These are phyloP conservation scores for Hirsutella rhossiliensis DNA, from an alignment of 2,329 filamentous ascomycete species.

Conservation along the genomic window DNA sequence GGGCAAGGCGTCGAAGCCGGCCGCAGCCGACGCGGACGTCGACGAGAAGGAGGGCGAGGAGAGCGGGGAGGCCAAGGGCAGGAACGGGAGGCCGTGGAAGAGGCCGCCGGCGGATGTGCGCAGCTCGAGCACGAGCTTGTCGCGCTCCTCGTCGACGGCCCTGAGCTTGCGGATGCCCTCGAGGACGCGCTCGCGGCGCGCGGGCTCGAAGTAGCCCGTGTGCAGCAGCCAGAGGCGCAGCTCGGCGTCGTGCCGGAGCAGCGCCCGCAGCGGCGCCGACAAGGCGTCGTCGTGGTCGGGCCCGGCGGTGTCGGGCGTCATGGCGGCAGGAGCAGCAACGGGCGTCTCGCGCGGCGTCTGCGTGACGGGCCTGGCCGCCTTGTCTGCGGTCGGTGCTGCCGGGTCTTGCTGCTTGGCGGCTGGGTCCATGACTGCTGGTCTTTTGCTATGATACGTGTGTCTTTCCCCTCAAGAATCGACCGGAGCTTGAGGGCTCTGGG, in stretches of 20 bases:
- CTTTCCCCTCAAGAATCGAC: no score
- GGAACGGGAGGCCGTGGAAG: background rate
- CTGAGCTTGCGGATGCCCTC: conserved; percentile 6
- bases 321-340: background rate
- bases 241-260: conserved; percentile 6
- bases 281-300: background rate
- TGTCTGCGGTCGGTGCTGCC: no score
- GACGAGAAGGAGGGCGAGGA: background rate
- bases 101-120: background rate
- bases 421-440: no score
- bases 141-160: conserved; percentile 9
- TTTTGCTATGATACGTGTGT: no score
- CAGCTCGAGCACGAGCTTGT: conserved; percentile 8
- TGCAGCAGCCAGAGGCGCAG: conserved; percentile 13
- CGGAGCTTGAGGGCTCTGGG: no score
- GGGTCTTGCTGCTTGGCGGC: no score
- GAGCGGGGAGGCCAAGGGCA: background rate
- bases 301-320: background rate
- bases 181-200: conserved; percentile 8
- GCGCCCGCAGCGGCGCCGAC: background rate
- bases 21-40: background rate
- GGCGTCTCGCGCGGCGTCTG: no score
- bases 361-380: no score
- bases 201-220: conserved; percentile 11
- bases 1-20: no score